Evolutionary conservation across 2,329 filamentous ascomycete species (phyloP).

Genomic region (Phialocephala sp.): DNA sequence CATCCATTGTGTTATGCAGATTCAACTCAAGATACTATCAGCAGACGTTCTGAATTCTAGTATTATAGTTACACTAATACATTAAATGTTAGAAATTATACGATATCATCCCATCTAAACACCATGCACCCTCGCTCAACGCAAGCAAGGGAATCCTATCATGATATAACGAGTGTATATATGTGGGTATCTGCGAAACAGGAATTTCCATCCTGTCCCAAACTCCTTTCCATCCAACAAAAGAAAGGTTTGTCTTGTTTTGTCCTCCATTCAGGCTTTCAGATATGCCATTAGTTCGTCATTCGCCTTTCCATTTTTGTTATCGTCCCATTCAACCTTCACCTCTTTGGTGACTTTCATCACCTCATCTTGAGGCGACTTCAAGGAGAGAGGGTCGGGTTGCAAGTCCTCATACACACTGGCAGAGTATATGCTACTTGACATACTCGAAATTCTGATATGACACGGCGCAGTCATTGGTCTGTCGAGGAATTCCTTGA

Average conservation of each 20-base stretch:
- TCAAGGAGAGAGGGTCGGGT: constrained; percentile 26
- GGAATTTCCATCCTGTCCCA: background rate
- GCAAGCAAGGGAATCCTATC: background rate
- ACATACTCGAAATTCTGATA: constrained; percentile 15
- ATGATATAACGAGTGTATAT: constrained; percentile 13
- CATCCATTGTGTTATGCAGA: background rate
- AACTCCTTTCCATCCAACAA: background rate
- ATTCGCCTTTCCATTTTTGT: constrained; percentile 9
- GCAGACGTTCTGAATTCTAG: background rate
- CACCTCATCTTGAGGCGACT: constrained; percentile 17
- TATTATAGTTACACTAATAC: constrained; percentile 6
- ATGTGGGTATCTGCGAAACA: constrained; percentile 11
- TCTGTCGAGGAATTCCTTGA: constrained; percentile 30
- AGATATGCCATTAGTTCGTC: constrained; percentile 25
- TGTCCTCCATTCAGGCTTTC: constrained; percentile 4
- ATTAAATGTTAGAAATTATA: constrained; percentile 11
- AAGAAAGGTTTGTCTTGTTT: background rate
- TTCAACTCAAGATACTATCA: background rate
- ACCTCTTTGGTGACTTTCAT: constrained; percentile 30
- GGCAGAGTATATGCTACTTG: constrained; percentile 31
- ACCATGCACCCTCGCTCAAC: background rate
- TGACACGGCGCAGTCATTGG: constrained; percentile 22
- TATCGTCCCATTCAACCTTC: constrained; percentile 28
- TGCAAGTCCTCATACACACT: constrained; percentile 27
- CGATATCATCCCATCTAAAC: constrained; percentile 1